These are phyloP conservation scores for Escallonia rubra DNA, from an alignment of 129 eudicot genomes.

Conservation along the genomic window DNA sequence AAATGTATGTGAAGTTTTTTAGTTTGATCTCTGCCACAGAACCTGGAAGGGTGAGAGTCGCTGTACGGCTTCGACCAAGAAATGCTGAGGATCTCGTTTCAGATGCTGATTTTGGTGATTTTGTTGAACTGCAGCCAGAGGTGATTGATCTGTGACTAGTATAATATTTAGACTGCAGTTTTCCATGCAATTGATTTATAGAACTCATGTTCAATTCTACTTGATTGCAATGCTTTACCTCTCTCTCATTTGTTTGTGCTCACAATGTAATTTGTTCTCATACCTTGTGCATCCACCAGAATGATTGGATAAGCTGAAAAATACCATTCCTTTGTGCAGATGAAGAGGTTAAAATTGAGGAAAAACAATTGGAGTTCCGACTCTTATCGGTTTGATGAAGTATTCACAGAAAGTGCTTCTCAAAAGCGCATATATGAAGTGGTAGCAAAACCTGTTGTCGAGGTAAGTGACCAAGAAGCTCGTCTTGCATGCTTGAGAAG, in stretches of 20 bases:
- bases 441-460: slow-evolving; percentile 98
- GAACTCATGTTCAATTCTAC: not conserved
- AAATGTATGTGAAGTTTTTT: slow-evolving; percentile 2
- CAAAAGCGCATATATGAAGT: slow-evolving; percentile 93
- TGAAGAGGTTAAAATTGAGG: slow-evolving; percentile 70
- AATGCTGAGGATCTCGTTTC: slow-evolving; percentile 66
- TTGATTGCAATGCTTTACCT: slow-evolving; percentile 4
- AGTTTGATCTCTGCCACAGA: slow-evolving; percentile 39
- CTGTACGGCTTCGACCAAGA: slow-evolving; percentile 86
- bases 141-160: slow-evolving; percentile 22
- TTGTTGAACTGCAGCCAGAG: slow-evolving; percentile 92
- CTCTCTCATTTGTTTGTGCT: not conserved
- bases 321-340: slow-evolving; percentile 41
- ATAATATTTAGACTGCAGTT: not conserved
- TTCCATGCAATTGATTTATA: not conserved
- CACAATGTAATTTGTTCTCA: not conserved
- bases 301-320: not conserved
- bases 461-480: slow-evolving; percentile 38
- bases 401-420: slow-evolving; percentile 81
- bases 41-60: slow-evolving; percentile 93
- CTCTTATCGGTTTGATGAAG: slow-evolving; percentile 87
- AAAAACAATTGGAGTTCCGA: slow-evolving; percentile 94
- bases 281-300: not conserved
- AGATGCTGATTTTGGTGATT: slow-evolving; percentile 81
- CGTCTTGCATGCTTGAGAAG: not conserved